Conservation (phyloP, 2,329 filamentous ascomycete genomes). For the Thielaviopsis populi region DNA sequence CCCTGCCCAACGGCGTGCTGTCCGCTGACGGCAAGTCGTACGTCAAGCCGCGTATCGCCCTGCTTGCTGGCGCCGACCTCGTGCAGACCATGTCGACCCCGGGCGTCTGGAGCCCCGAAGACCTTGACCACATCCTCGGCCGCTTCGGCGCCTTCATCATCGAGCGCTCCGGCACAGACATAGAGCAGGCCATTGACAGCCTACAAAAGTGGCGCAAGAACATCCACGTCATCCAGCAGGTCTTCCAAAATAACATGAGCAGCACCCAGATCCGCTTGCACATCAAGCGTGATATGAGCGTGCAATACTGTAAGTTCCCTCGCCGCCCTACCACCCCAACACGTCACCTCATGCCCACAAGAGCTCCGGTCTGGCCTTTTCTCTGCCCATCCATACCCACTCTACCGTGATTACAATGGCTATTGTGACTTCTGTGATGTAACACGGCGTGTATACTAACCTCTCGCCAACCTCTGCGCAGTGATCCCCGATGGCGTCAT, state of each 20-base stretch:
- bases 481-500: slow-evolving; percentile 54
- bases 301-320: slow-evolving; percentile 43
- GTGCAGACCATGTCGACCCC: slow-evolving; percentile 59
- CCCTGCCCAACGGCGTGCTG: slow-evolving; percentile 60
- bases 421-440: too few species aligned
- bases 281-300: slow-evolving; percentile 63
- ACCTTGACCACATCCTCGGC: slow-evolving; percentile 76
- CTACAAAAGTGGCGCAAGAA: slow-evolving; percentile 73
- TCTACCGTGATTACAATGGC: too few species aligned
- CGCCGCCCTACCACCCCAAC: background rate
- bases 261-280: slow-evolving; percentile 72
- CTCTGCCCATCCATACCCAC: too few species aligned
- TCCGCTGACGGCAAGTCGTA: slow-evolving; percentile 50
- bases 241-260: slow-evolving; percentile 71
- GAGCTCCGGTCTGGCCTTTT: background rate
- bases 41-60: slow-evolving; percentile 50
- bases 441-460: background rate
- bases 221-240: slow-evolving; percentile 71
- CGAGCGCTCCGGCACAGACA: slow-evolving; percentile 77
- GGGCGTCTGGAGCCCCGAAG: slow-evolving; percentile 67
- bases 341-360: background rate
- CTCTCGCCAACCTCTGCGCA: slow-evolving; percentile 12
- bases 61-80: slow-evolving; percentile 66
- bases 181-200: slow-evolving; percentile 72
- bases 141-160: slow-evolving; percentile 73